Evolutionary conservation across 495 filamentous ascomycete species (phyloP).

Genomic region (Oleoguttula mirabilis): DNA sequence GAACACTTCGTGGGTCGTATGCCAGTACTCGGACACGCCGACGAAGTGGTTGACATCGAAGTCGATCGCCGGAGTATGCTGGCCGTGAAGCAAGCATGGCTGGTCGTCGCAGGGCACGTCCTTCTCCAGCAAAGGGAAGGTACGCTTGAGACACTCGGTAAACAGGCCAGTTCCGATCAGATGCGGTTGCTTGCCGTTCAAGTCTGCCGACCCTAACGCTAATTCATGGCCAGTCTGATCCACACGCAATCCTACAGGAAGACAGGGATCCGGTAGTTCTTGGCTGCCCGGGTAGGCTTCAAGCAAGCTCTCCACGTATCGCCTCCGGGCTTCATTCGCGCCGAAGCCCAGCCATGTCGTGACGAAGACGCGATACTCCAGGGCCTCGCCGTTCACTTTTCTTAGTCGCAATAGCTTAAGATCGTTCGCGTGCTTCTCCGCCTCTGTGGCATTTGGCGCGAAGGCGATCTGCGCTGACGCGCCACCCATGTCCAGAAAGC

Average conservation of each 20-base stretch:
- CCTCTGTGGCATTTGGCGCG: conserved; percentile 84
- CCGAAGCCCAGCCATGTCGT: conserved; percentile 96
- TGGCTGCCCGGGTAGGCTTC: conserved; percentile 40
- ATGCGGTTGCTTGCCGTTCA: conserved; percentile 30
- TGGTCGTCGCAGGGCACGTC: conserved; percentile 70
- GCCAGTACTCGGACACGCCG: conserved; percentile 97
- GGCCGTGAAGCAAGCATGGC: conserved; percentile 78
- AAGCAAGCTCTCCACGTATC: conserved; percentile 63
- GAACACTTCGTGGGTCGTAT: conserved; percentile 93
- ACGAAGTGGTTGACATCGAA: conserved; percentile 98
- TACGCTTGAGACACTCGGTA: conserved; percentile 67
- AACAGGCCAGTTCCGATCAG: conserved; percentile 78
- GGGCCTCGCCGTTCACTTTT: conserved; percentile 58
- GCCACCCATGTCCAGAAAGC: conserved; percentile 96
- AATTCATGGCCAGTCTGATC: conserved; percentile 37
- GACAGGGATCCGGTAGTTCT: conserved; percentile 83
- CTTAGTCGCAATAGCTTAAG: conserved; percentile 75
- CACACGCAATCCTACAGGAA: conserved; percentile 64
- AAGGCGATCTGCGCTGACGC: conserved; percentile 97
- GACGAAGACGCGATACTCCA: conserved; percentile 82
- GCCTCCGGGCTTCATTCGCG: conserved; percentile 73
- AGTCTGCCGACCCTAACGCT: conserved; percentile 29
- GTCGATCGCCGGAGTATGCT: conserved; percentile 90
- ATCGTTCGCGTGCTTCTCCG: conserved; percentile 79
- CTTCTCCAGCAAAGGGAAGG: conserved; percentile 81